Evolutionary conservation across 1,284 basidiomycete genomes (phyloP).

Genomic region (Lentinula novae-zelandiae): DNA sequence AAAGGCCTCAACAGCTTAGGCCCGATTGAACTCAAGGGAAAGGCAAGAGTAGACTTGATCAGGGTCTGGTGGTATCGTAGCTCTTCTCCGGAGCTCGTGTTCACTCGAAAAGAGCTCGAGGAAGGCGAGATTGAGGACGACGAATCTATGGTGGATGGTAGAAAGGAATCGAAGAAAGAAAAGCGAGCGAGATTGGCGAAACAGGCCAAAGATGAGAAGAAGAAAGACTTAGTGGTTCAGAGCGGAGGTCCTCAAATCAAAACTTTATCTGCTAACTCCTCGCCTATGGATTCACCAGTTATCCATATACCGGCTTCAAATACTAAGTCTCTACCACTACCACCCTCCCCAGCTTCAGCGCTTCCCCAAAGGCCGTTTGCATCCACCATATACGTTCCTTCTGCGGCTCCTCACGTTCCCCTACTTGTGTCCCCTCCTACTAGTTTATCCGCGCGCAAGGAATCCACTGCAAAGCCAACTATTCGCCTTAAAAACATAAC

Average conservation of each 20-base stretch:
- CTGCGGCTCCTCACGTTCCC: neutral
- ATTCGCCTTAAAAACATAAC: neutral
- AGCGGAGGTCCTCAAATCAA: neutral
- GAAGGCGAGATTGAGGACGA: constrained; percentile 35
- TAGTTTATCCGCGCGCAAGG: neutral
- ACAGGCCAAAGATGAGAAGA: constrained; percentile 25
- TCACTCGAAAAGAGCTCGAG: constrained; percentile 30
- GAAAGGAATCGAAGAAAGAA: constrained; percentile 39
- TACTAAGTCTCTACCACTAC: neutral
- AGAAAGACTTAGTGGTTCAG: constrained; percentile 20
- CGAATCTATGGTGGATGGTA: constrained; percentile 20
- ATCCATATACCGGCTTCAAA: neutral
- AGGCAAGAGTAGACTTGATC: constrained; percentile 43
- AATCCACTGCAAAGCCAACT: neutral
- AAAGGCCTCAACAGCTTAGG: constrained; percentile 22
- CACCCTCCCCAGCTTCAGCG: neutral
- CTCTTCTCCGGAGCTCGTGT: constrained; percentile 21
- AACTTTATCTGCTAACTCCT: neutral
- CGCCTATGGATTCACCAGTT: neutral
- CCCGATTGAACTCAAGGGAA: constrained; percentile 34
- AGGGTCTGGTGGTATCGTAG: constrained; percentile 52
- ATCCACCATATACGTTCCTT: neutral
- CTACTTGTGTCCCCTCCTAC: neutral
- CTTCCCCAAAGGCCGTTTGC: neutral
- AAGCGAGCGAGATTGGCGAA: constrained; percentile 32